Base-by-base conservation (phyloP, 2,329 filamentous ascomycete genomes). In the Colletotrichum navitas region DNA sequence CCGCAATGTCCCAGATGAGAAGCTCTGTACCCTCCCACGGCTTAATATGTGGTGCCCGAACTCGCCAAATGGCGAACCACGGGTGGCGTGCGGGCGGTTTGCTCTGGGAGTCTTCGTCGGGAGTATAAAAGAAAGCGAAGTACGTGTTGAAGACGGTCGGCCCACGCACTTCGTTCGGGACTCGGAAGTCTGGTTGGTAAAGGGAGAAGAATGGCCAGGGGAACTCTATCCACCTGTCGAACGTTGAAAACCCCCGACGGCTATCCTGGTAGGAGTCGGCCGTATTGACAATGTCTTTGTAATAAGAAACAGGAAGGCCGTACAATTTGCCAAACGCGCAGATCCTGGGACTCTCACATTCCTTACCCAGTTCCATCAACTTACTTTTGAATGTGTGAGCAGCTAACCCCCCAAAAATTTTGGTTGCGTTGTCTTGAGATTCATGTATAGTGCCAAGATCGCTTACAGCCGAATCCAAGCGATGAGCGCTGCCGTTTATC, bases 1-100 rank as follows among this genome's bases (percentile, higher is more conserved):
- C 79, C 1, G 77, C 74, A 1, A 80, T 68, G 72, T 90, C 88
- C 87, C 87, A 89, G 49, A 90, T 86, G 7, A 90, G 79, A 16
- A 90, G 74, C 74, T 90, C 87, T 2, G 82, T 81, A 2, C 64
- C 62, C 0, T 2, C 73, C 76, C 79, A 84, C 1, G 77, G 74
- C 29, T 65, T 76, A 11, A 12, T 41, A 66, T 84, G 80, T 1
- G 81, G 78, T n/a, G 85, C 78, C 5, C 79, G 74, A 0, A 85
- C 83, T 14, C 88, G 83, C 68, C 84, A 83, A 18, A 87, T 75
- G 0, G 80, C 85, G 43, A 89, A 73, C 87, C 88, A 90, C 0
- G 88, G 85, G 55, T 85, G 83, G 12, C 84, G 81, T 41, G 73
- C 67, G 11, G 74, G 76, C 21, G 74, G 73, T 2, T 67, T 55